phyloP scores from a whole-genome alignment of 2,329 filamentous ascomycete genomes.

The Neonectria magnoliae region DNA sequence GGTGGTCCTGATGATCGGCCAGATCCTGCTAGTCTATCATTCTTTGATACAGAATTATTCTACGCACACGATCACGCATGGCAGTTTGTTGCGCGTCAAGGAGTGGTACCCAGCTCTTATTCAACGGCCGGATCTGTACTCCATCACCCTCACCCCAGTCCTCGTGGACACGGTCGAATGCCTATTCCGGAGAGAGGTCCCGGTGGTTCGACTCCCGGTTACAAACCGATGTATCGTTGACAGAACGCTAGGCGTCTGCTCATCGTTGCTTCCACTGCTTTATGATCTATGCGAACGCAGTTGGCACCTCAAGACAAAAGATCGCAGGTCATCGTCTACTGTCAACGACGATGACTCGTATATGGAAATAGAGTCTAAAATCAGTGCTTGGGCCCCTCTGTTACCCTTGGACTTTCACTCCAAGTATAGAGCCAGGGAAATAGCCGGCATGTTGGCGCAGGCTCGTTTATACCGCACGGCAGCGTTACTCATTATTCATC shows the following conservation, averaged over 20 bases:
- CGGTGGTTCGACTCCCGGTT: constrained; percentile 11
- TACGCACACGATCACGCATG: constrained; percentile 14
- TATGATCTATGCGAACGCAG: constrained; percentile 26
- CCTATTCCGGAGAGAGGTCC: constrained; percentile 22
- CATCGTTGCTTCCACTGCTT: constrained; percentile 18
- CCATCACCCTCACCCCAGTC: constrained; percentile 24
- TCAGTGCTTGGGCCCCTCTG: constrained; percentile 17
- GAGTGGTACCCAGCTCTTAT: constrained; percentile 20
- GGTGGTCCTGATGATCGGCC: constrained; percentile 15
- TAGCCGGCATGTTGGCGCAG: constrained; percentile 23
- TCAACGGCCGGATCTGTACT: constrained; percentile 12
- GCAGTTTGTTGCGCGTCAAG: constrained; percentile 9
- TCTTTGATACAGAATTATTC: constrained; percentile 4
- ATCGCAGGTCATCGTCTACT: not conserved
- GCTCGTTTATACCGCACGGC: constrained; percentile 23
- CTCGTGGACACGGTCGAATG: constrained; percentile 27
- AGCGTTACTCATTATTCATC: constrained; percentile 28
- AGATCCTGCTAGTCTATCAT: constrained; percentile 22
- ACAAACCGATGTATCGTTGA: constrained; percentile 20
- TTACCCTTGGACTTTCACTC: constrained; percentile 1
- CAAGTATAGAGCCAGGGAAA: constrained; percentile 9
- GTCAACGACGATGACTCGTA: constrained; percentile 7
- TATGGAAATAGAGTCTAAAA: constrained; percentile 16
- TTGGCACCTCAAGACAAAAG: not conserved
- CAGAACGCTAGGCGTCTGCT: constrained; percentile 21